These are phyloP conservation scores for Leersia perrieri DNA, from an alignment of 176 grass and related monocot genomes.

Conservation along the genomic window DNA sequence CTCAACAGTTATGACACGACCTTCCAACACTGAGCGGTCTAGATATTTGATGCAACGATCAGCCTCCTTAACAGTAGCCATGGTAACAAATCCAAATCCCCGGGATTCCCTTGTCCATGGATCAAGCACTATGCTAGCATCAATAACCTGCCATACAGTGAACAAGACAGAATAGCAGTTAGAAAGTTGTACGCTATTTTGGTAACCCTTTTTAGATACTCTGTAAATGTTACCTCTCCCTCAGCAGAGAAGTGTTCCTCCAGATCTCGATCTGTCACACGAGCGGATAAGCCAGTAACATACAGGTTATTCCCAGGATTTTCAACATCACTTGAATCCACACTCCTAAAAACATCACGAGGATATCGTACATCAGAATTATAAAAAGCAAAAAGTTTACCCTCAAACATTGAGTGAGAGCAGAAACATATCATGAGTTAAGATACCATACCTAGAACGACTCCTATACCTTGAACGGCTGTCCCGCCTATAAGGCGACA, in stretches of 20 bases:
- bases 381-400: neutral
- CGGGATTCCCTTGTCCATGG: slow-evolving; percentile 77
- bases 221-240: slow-evolving; percentile 58
- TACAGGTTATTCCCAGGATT: slow-evolving; percentile 71
- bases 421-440: neutral
- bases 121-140: slow-evolving; percentile 69
- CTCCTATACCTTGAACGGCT: slow-evolving; percentile 63
- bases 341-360: slow-evolving; percentile 35
- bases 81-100: slow-evolving; percentile 96
- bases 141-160: slow-evolving; percentile 43
- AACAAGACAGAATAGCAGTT: neutral
- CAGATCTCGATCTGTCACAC: slow-evolving; percentile 41
- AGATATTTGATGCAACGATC: slow-evolving; percentile 77
- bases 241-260: slow-evolving; percentile 55
- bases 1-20: slow-evolving; percentile 90
- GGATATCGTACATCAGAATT: neutral
- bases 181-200: neutral
- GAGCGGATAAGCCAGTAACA: slow-evolving; percentile 65
- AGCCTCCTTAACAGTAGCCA: slow-evolving; percentile 64
- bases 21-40: slow-evolving; percentile 72
- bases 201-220: neutral
- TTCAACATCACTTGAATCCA: slow-evolving; percentile 54
- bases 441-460: slow-evolving; percentile 41
- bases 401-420: neutral
- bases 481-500: slow-evolving; percentile 30